phyloP scores from a whole-genome alignment of 2,329 filamentous ascomycete species.

The Cryphonectria carpinicola region DNA sequence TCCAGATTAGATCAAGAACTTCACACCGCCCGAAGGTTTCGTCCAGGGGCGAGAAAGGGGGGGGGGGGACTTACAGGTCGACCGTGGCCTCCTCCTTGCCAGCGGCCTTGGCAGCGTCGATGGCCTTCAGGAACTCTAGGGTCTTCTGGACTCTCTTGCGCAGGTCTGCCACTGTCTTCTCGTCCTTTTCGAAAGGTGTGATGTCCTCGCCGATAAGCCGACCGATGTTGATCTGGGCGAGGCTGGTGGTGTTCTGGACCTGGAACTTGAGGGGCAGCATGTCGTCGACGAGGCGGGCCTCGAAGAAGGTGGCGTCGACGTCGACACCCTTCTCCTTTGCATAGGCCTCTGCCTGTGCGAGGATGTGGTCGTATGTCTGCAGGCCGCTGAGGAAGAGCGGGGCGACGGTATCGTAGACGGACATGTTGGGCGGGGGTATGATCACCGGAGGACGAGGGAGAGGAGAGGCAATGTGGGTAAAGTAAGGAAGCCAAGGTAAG shows the following conservation, averaged over 20 bases:
- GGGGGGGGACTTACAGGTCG: slow-evolving; percentile 34
- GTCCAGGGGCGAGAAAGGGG: neutral
- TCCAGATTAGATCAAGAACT: neutral
- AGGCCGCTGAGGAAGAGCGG: slow-evolving; percentile 38
- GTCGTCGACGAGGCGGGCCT: slow-evolving; percentile 39
- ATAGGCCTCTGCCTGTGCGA: slow-evolving; percentile 35
- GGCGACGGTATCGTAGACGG: slow-evolving; percentile 36
- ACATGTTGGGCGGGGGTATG: slow-evolving; percentile 29
- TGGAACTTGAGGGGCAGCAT: slow-evolving; percentile 41
- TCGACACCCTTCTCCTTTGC: slow-evolving; percentile 36
- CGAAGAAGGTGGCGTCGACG: slow-evolving; percentile 34
- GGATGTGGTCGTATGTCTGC: slow-evolving; percentile 37
- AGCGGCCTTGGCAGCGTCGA: slow-evolving; percentile 34
- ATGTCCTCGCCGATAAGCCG: slow-evolving; percentile 34
- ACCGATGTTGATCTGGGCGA: slow-evolving; percentile 34
- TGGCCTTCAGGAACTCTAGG: slow-evolving; percentile 31
- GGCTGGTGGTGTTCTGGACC: slow-evolving; percentile 38
- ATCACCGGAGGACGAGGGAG: neutral
- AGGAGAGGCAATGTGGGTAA: neutral
- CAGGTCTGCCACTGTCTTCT: slow-evolving; percentile 27
- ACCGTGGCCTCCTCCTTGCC: slow-evolving; percentile 34
- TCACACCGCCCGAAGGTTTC: neutral
- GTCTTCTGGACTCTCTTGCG: slow-evolving; percentile 28
- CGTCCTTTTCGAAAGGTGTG: slow-evolving; percentile 32
- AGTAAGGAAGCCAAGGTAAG: too few relatives aligned